Conservation (phyloP, 306 rosid species). For the Cucumis sativus region Cucumber_9930_V3 NC_026658.2:1523501-1524000, state of each 20-base stretch:
- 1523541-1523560: constrained; percentile 15
- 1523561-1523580: constrained; percentile 38
- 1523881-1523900: no score
- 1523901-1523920: no score
- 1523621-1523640: constrained; percentile 10
- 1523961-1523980: no score
- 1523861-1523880: no score
- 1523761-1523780: constrained; percentile 40
- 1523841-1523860: no score
- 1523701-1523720: constrained; percentile 52
- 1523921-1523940: no score
- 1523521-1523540: no score
- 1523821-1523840: no score
- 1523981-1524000: no score
- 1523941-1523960: no score
- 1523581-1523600: constrained; percentile 24
- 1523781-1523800: background rate
- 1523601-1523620: constrained; percentile 18
- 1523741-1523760: constrained; percentile 60
- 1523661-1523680: constrained; percentile 1
- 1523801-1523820: no score
- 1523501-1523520: no score
- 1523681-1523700: constrained; percentile 22
- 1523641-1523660: constrained; percentile 11
- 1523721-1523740: constrained; percentile 52